These are phyloP conservation scores for Petunia hybrid DNA, from an alignment of 305 asterid species.

Conservation along the genomic window DNA sequence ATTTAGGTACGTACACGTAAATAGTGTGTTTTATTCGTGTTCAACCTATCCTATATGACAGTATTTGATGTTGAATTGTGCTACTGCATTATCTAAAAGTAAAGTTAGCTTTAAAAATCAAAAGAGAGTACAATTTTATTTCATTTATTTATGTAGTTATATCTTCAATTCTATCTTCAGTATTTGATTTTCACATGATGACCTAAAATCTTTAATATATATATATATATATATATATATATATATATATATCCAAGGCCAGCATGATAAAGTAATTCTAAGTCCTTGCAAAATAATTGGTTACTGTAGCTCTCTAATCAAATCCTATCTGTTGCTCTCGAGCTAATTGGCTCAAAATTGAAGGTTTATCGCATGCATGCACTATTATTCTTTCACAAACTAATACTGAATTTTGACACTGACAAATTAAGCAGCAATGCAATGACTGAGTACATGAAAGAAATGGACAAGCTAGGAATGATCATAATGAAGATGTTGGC, in stretches of 20 bases:
- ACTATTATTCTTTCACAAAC: not conserved
- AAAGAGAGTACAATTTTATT: too few species aligned
- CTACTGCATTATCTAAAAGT: too few species aligned
- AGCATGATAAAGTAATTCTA: not conserved
- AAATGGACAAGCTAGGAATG: conserved; percentile 42
- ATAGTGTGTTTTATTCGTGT: too few species aligned
- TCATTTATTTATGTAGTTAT: too few species aligned
- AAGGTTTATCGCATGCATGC: not conserved
- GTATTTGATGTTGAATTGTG: too few species aligned
- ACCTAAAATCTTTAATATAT: too few species aligned
- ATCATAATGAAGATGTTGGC: conserved; percentile 38
- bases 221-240: too few species aligned
- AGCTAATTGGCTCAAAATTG: not conserved
- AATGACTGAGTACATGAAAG: conserved; percentile 43
- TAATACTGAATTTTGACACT: not conserved
- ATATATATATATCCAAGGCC: not conserved
- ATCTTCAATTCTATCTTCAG: too few species aligned
- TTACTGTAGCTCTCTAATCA: not conserved
- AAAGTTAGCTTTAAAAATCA: too few species aligned
- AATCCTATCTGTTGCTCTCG: not conserved
- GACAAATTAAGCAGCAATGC: conserved; percentile 30
- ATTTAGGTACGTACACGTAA: conserved; percentile 26
- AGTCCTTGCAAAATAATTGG: not conserved
- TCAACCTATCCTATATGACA: too few species aligned
- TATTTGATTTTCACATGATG: too few species aligned